Base-by-base conservation (phyloP, 2,329 filamentous ascomycete genomes). In the Podosphaera xanthii region DNA sequence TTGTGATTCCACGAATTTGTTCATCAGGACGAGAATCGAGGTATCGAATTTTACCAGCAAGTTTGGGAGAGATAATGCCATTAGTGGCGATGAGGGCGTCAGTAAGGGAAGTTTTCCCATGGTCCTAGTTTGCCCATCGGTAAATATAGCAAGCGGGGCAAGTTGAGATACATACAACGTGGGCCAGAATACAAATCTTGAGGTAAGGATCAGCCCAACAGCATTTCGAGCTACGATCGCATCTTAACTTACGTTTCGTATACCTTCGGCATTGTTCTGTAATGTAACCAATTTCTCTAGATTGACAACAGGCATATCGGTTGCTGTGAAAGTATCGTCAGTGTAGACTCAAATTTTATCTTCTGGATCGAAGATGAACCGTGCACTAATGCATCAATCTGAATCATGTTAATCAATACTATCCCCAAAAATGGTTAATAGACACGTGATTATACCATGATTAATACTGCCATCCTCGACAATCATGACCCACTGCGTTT, bases 31-130 rank as follows among this genome's bases (percentile, higher is more conserved):
- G 79, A 31, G 92, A 97, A 73, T 98, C 92, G 61, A 98, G 82
- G 69, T 97, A 98, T 64, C 92, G 85, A 72, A 98, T 94, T 76
- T 97, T 97, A 71, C 92, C 92, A 60, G 92, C 92, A 68, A 97
- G 78, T 70, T 97, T 97, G 59, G 91, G 87, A 36, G 92, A 97
- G 69, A 98, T 98, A 74, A 98, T 97, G 74, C 92, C 92, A 79
- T 98, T 98, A 64, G 92, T 97, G 71, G 92, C 91, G 68, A 98
- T 87, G 58, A 98, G 81, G 62, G 89, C 89, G 72, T 98, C 92
- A 60, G 90, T 94, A 65, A 98, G 81, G 40, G 92, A 97, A 2
- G 92, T 98, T 73, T 98, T 98, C 68, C 92, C 92, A 77, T 98
- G 92, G 71, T 98, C 92, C 80, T 83, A 68, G 50, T 1, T 7